Evolutionary conservation across 768 basidiomycete genomes (phyloP), one percentile per base, ranked within the genome.

Genomic region (Leccinum aurantiacum): DNA sequence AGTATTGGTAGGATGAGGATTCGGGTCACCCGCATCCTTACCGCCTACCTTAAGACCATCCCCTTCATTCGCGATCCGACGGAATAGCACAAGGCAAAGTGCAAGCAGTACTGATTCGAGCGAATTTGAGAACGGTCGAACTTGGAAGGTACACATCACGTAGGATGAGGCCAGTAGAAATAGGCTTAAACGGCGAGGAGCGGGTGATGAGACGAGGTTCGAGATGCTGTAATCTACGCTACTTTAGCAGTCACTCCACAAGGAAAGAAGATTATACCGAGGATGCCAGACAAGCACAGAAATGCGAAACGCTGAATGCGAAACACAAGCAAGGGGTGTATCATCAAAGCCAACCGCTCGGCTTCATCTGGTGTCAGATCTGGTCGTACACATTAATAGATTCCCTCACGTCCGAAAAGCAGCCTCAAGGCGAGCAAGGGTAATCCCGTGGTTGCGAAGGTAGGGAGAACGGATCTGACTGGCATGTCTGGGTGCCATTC

Each of bases 91-190:
- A 5, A 78, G 67, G 35, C 68, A 75, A 13, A 74, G 59, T 13
- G 72, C 65, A 3, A 79, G 52, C 17, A 74, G 48, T 3, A 72
- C 55, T 2, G 75, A 67, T 61, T 78, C 78, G 3, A 76, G 58
- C 3, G 76, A 71, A 51, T 77, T 79, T 19, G 77, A 77, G 60
- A 79, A 79, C 1, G 77, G 76, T 41, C 78, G 69, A 48, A 77
- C 58, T 53, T 78, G 78, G 51, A 76, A 76, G 3, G 76, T 76
- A 44, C 69, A 67, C 33, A 70, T 67, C 50, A 77, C 72, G 47
- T 78, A 68, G 24, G 77, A 78, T 10, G 77, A 77, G 0, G 69
- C 73, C 15, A 78, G 60, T 14, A 77, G 64, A 17, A 75, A 57
- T 14, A 70, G 54, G 41, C 62, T 63, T 38, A 71, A 41, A 17